phyloP scores from a whole-genome alignment of 495 filamentous ascomycete genomes.

The Xylaria palmicola region DNA sequence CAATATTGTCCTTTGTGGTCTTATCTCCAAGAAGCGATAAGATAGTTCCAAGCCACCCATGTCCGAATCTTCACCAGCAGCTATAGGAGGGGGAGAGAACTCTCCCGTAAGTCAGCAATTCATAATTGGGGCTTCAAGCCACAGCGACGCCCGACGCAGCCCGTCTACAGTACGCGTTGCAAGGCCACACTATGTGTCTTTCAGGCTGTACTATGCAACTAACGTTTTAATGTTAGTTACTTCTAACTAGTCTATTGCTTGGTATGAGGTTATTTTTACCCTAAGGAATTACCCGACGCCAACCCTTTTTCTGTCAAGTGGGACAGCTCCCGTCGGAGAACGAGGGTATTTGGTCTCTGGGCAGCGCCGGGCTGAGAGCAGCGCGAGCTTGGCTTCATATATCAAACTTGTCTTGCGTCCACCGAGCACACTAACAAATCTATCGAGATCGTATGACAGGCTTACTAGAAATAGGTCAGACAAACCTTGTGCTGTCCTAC shows the following conservation, averaged over 20 bases:
- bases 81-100: too few species aligned
- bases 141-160: not conserved
- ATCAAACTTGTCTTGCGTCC: not conserved
- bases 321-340: not conserved
- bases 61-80: too few species aligned
- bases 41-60: too few species aligned
- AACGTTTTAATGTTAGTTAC: too few species aligned
- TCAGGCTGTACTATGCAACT: not conserved
- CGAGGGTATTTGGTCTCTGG: not conserved
- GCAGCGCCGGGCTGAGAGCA: not conserved
- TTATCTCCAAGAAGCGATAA: too few species aligned
- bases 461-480: too few species aligned
- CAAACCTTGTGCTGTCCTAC: not conserved
- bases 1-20: too few species aligned
- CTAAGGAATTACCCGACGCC: not conserved
- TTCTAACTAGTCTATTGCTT: too few species aligned
- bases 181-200: not conserved
- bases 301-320: not conserved
- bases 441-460: too few species aligned
- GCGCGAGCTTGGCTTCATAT: not conserved
- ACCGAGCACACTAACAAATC: not conserved
- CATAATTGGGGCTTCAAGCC: not conserved
- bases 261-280: not conserved
- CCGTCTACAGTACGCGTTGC: not conserved
- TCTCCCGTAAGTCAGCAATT: not conserved